A percentile compares a stretch with the other conserved stretches of the same genome.
These are phyloP conservation scores for Saccharomycopsis selenospora DNA, from an alignment of 805 yeast species.

Conservation along the genomic window DNA sequence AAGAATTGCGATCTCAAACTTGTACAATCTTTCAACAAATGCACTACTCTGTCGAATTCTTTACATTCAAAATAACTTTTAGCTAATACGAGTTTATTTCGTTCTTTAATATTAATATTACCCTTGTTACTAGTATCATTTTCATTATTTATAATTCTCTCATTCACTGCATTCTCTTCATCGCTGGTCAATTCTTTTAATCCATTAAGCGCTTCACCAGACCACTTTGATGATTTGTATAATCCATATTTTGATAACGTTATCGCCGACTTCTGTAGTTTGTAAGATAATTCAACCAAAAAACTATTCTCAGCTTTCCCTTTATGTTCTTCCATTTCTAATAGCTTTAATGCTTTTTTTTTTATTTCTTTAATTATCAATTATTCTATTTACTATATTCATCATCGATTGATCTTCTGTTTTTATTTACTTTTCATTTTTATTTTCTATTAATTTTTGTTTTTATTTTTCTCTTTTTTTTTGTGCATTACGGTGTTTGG, in stretches of 20 bases:
- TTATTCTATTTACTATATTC: too few relatives aligned
- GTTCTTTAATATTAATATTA: constrained; percentile 27
- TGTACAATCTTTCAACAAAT: constrained; percentile 43
- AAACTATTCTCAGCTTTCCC: neutral
- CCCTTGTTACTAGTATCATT: constrained; percentile 7
- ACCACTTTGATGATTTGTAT: constrained; percentile 56
- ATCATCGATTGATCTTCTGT: too few relatives aligned
- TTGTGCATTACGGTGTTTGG: too few relatives aligned
- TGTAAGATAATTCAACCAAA: constrained; percentile 2
- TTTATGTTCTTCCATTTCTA: neutral
- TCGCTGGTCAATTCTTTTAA: constrained; percentile 27
- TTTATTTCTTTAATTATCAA: neutral
- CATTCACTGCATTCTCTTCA: constrained; percentile 20
- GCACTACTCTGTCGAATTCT: constrained; percentile 76
- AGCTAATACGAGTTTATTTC: constrained; percentile 50
- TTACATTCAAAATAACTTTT: constrained; percentile 69
- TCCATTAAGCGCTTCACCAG: constrained; percentile 73
- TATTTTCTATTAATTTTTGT: too few relatives aligned
- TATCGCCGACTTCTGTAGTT: constrained; percentile 12
- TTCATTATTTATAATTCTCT: neutral
- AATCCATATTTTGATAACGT: constrained; percentile 13
- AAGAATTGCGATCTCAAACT: constrained; percentile 53
- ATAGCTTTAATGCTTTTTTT: neutral
- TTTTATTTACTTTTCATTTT: too few relatives aligned
- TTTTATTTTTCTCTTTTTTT: too few relatives aligned